Evolutionary conservation across 768 basidiomycete species (phyloP), one percentile per base, ranked within the genome.

Genomic region (Serendipita sp.): DNA sequence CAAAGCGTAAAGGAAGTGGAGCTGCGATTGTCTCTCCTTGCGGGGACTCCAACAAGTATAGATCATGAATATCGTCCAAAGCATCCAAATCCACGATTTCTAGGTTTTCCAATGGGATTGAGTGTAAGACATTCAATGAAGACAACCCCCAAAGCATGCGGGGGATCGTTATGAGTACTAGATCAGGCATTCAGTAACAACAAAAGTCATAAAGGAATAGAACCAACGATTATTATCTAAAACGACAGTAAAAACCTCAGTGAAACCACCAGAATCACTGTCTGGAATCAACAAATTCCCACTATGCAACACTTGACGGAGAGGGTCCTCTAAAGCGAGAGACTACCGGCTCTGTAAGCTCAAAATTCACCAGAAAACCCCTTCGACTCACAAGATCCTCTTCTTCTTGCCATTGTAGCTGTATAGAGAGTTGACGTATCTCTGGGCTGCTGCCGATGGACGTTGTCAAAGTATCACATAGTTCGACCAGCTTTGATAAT

Each of bases 1-100:
- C 56, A 35, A 34, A 60, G 4, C 34, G 28, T n/a, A 60, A 10
- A 4, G 56, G 18, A 8, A 60, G 34, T 38, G 56, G 56, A 11
- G 56, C 56, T 10, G 56, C 56, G 18, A 60, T 60, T 30, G 34
- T 37, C 35, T 60, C 41, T 60, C 56, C 56, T 34, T 60, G 56
- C 16, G 30, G 28, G 4, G 56, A n/a, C 10, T 60, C 56, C 35
- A 60, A 10, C 18, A 60, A 35, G 56, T 60, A 60, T 4, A 60
- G 37, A 18, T 60, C 56, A 37, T 60, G 30, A 38, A 28, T n/a
- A 38, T 10, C 18, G n/a, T n/a, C 30, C 48, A 32, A 51, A 5
- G 7, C 48, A 35, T 60, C 56, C 34, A 60, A n/a, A 38, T 60
- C 56, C 56, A 60, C 24, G 32, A 60, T 60, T 24, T 28, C 16